Evolutionary conservation across 306 rosid species (phyloP).

Genomic region (Cucurbita ficifolia): DNA sequence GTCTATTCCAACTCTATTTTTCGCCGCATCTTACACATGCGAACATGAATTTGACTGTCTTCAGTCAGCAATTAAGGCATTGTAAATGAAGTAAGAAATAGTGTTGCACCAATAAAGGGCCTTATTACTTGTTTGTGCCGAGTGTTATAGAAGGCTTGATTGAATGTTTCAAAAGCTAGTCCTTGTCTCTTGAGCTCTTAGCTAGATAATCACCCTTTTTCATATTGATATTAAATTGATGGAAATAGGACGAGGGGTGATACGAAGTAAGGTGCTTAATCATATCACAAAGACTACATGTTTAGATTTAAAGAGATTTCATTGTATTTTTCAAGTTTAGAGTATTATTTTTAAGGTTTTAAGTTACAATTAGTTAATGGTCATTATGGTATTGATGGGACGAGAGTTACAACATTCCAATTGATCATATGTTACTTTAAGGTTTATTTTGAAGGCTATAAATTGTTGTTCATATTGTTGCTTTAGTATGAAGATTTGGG

Average conservation of each 20-base stretch:
- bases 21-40: neutral
- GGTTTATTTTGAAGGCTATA: too few species aligned
- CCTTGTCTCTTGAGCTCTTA: neutral
- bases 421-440: too few species aligned
- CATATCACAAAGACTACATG: too few species aligned
- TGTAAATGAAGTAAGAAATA: neutral
- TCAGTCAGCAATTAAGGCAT: neutral
- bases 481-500: too few species aligned
- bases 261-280: too few species aligned
- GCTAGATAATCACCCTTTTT: neutral
- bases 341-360: too few species aligned
- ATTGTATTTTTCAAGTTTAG: too few species aligned
- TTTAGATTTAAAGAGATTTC: too few species aligned
- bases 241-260: neutral
- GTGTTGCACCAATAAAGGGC: neutral
- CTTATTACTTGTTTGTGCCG: neutral
- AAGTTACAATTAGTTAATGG: too few species aligned
- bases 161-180: neutral
- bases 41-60: neutral
- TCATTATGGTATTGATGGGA: too few species aligned
- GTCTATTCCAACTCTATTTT: neutral
- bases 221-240: neutral
- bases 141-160: neutral
- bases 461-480: too few species aligned
- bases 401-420: too few species aligned